Base-by-base conservation (phyloP, 257 asterid genomes). In the Leonotis leonurus region DNA sequence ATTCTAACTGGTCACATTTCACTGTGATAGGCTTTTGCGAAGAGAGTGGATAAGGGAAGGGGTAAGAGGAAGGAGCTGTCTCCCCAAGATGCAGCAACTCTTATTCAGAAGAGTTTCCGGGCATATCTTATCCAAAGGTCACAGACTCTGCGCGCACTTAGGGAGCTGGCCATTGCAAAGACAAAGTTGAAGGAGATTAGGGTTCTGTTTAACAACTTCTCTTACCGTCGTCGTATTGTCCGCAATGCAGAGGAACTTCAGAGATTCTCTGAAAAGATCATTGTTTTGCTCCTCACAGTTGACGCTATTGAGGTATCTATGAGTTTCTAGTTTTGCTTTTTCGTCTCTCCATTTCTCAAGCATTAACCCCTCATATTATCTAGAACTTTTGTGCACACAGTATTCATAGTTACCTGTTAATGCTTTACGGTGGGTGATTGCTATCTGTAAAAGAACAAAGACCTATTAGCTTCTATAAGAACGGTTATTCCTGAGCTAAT, bases 81-180 rank as follows among this genome's bases (percentile, higher is more conserved):
- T 17, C 79, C 72, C 0, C 81, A 81, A 41, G 95, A 87, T 40
- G 95, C 97, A 9, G 96, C 92, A 5, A 45, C 69, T 17, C 73
- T 83, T 75, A 93, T 93, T 69, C 97, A 93, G 67, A 64, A 60
- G 71, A 79, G 57, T 66, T 93, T 89, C 80, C 83, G 86, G 53
- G 94, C 92, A 39, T 83, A 89, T 75, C 79, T 89, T 33, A 79
- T 87, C 51, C 79, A 77, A 32, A 85, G 97, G 73, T 89, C 97
- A 0, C 89, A 89, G 75, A 75, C 95, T 41, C 76, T 93, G n/a
- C 88, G 97, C 58, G 94, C 94, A 0, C 84, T 89, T 13, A 78
- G 99, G 29, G 97, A 93, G 66, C 83, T 93, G 66, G 99, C 97
- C 53, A 82, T 89, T 77, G 96, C 96, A 41, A 93, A 89, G 87